Evolutionary conservation across 202 grass and related monocot species (phyloP).

Genomic region (Hordeum pubiflorum): DNA sequence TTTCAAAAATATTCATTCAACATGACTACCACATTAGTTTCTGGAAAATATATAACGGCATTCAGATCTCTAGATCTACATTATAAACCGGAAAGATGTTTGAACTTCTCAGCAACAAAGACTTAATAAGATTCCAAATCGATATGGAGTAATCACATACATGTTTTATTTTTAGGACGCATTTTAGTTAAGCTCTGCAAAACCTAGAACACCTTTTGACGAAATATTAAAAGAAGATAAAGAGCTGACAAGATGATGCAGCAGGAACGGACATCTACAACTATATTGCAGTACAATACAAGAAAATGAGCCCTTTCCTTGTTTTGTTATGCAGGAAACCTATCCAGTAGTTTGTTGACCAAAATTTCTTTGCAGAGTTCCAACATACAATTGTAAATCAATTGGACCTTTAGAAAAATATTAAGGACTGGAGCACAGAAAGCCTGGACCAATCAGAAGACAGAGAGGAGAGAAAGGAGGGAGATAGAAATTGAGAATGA

Average conservation of each 20-base stretch:
- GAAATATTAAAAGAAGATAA: not conserved
- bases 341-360: not conserved
- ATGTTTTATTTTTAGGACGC: not conserved
- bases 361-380: not conserved
- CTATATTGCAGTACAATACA: not conserved
- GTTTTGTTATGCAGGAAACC: not conserved
- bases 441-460: not conserved
- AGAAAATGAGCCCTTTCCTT: not conserved
- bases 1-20: not conserved
- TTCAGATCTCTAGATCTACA: not conserved
- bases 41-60: not conserved
- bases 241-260: not conserved
- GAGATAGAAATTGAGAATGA: not conserved
- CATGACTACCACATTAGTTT: not conserved
- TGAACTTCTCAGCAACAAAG: not conserved
- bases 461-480: not conserved
- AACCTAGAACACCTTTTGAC: not conserved
- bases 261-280: not conserved
- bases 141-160: not conserved
- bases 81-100: not conserved
- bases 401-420: not conserved
- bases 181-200: not conserved
- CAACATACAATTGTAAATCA: not conserved
- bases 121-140: not conserved
- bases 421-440: not conserved